Percentiles rank a stretch among this genome's conserved stretches.
Evolutionary conservation across 2,329 filamentous ascomycete species (phyloP).

Genomic region (Fusarium oligoseptatum): DNA sequence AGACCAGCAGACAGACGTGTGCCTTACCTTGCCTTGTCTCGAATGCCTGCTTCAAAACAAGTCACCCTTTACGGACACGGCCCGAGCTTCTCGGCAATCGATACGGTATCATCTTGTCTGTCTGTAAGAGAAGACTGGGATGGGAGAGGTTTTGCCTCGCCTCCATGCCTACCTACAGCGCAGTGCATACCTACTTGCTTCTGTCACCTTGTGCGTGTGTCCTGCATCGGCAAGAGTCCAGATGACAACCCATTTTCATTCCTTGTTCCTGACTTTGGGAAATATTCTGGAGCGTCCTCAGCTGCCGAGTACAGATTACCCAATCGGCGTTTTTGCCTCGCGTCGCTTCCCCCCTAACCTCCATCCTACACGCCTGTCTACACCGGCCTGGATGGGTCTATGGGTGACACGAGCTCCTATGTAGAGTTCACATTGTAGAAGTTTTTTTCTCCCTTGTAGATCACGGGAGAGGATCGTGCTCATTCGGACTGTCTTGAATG

Average conservation of each 20-base stretch:
- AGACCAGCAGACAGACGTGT: neutral
- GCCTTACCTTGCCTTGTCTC: conserved; percentile 4
- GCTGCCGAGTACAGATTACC: conserved; percentile 25
- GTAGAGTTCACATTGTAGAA: conserved; percentile 11
- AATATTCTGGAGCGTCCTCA: conserved; percentile 7
- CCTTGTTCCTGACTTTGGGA: conserved; percentile 15
- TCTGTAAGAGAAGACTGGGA: neutral
- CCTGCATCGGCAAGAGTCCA: conserved; percentile 15
- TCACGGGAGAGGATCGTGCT: conserved; percentile 28
- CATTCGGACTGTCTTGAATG: conserved; percentile 4
- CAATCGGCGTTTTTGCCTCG: conserved; percentile 38
- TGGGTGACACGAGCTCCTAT: conserved; percentile 19
- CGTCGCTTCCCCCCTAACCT: conserved; percentile 7
- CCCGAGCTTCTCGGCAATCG: conserved; percentile 8
- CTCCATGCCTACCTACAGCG: neutral
- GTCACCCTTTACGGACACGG: conserved; percentile 13
- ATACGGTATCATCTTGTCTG: conserved; percentile 7
- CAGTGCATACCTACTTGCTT: conserved; percentile 9
- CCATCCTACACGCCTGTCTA: neutral
- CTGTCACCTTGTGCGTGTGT: conserved; percentile 4
- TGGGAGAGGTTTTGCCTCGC: neutral
- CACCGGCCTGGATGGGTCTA: conserved; percentile 21
- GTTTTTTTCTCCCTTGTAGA: neutral
- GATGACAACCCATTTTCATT: conserved; percentile 11
- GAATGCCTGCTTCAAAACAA: conserved; percentile 1